phyloP scores from a whole-genome alignment of 192 early-diverging fungal genomes.

The Coemansia sp. region DNA sequence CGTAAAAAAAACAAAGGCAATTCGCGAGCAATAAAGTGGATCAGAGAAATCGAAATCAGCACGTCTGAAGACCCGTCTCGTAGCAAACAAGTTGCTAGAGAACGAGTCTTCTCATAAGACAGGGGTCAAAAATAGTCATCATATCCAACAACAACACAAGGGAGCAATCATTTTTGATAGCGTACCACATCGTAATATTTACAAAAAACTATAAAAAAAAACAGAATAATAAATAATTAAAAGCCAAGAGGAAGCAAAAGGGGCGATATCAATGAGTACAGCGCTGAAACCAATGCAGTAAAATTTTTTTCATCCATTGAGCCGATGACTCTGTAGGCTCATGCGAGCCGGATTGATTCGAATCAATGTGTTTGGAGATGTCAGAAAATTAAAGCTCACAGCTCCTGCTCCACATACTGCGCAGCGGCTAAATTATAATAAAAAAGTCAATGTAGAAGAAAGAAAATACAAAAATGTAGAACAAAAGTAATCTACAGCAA shows the following conservation, averaged over 20 bases:
- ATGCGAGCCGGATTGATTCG: background rate
- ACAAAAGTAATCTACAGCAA: background rate
- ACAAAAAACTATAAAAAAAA: background rate
- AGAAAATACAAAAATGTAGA: background rate
- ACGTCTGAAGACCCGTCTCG: background rate
- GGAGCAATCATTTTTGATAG: background rate
- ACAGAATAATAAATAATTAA: background rate
- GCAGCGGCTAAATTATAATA: background rate
- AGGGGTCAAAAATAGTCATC: slow-evolving; percentile 15
- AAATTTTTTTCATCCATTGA: background rate
- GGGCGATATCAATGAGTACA: background rate
- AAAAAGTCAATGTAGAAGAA: background rate
- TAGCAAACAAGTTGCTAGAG: background rate
- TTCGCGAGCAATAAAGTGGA: background rate
- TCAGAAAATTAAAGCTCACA: background rate
- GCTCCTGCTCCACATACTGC: background rate
- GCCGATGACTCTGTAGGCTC: background rate
- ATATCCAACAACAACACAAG: background rate
- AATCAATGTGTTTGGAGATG: background rate
- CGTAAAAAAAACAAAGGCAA: background rate
- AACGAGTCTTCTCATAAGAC: slow-evolving; percentile 5
- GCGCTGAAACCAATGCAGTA: background rate
- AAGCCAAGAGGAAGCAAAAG: background rate
- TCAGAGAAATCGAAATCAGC: slow-evolving; percentile 5
- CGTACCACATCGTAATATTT: background rate